Evolutionary conservation across 75 land plant genomes (phyloP).

Genomic region (Isoetes taiwanensis): DNA sequence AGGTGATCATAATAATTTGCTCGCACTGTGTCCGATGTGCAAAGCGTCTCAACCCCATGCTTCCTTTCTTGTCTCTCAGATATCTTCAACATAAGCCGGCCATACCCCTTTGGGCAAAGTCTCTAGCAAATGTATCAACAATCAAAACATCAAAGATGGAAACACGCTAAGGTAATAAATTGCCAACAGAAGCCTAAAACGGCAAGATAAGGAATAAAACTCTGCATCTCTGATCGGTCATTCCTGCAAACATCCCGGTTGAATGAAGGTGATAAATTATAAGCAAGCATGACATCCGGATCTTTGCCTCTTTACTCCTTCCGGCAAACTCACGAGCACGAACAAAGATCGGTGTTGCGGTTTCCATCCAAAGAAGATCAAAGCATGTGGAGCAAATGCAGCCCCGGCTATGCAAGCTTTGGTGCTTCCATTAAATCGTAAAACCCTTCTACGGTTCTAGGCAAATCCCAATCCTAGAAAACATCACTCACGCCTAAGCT

Average conservation of each 20-base stretch:
- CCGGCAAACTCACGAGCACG: conserved; percentile 62
- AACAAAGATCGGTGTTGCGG: conserved; percentile 50
- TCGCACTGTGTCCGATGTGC: conserved; percentile 84
- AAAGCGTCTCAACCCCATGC: conserved; percentile 66
- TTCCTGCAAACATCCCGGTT: conserved; percentile 90
- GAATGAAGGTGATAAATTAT: conserved; percentile 44
- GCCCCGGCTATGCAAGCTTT: conserved; percentile 45
- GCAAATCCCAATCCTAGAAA: conserved; percentile 84
- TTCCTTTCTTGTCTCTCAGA: conserved; percentile 73
- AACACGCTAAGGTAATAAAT: conserved; percentile 83
- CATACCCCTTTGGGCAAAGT: conserved; percentile 72
- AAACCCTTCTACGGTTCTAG: conserved; percentile 59
- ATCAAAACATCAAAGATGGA: conserved; percentile 73
- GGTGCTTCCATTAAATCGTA: conserved; percentile 51
- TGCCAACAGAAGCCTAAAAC: conserved; percentile 74
- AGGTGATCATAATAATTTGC: conserved; percentile 63
- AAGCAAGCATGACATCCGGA: conserved; percentile 69
- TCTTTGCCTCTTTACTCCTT: conserved; percentile 43
- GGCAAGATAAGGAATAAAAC: conserved; percentile 73
- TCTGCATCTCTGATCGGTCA: conserved; percentile 55
- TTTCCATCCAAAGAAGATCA: conserved; percentile 79
- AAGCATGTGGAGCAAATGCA: conserved; percentile 61
- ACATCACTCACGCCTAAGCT: conserved; percentile 42
- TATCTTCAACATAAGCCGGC: conserved; percentile 79
- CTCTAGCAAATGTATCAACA: conserved; percentile 63